Evolutionary conservation across 345 rosid genomes (phyloP).

Genomic region (Syzygium aqueum): DNA sequence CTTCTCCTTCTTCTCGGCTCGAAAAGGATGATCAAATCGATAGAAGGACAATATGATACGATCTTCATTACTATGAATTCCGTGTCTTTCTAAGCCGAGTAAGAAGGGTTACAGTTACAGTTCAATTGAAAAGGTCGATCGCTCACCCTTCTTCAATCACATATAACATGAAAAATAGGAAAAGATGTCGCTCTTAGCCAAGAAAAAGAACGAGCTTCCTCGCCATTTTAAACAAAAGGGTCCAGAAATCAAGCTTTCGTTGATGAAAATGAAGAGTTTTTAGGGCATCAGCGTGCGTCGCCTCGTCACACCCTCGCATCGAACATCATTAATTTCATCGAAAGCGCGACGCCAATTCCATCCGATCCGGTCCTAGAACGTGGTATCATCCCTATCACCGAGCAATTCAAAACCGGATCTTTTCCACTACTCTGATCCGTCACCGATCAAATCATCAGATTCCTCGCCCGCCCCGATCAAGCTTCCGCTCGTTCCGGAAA

Average conservation of each 20-base stretch:
- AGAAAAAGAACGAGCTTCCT: background rate
- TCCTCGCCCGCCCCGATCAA: background rate
- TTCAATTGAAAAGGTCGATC: background rate
- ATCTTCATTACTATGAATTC: background rate
- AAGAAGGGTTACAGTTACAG: background rate
- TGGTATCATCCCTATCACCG: background rate
- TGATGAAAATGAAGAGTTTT: background rate
- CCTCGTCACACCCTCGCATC: background rate
- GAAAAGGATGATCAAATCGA: background rate
- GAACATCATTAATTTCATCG: background rate
- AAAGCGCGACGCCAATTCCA: background rate
- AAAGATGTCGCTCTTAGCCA: background rate
- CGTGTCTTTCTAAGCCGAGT: background rate
- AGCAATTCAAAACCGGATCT: background rate
- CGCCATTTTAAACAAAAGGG: background rate
- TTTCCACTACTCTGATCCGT: background rate
- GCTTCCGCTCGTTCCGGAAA: background rate
- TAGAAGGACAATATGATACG: background rate
- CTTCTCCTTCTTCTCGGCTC: background rate
- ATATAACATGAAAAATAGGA: background rate
- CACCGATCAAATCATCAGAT: background rate
- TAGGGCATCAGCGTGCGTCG: background rate
- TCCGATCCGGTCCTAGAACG: background rate
- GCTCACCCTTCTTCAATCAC: background rate
- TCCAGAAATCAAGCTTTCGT: background rate